Base-by-base conservation (phyloP, 345 rosid genomes). In the Syzygium jambos region DNA sequence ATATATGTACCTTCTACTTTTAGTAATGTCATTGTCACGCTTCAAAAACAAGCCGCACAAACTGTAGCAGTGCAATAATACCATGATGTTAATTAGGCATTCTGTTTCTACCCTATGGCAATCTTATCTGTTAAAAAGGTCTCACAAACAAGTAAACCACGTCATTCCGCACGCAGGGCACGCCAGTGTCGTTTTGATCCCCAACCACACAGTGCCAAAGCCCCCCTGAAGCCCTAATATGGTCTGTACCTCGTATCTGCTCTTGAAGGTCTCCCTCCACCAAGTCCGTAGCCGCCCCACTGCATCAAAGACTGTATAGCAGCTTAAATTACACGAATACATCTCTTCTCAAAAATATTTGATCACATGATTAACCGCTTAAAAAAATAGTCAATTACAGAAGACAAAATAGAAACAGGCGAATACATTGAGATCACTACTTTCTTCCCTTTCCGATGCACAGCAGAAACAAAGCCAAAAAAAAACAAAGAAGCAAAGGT, bases 241-340 rank as follows among this genome's bases (percentile, higher is more conserved):
- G 99, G 99, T 85, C 98, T 89, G 90, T 95, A 96, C 92, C 99
- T 94, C 98, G 97, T 94, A 88, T 96, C 99, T 51, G 94, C 92
- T 90, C 99, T 94, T 63, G 97, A 92, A 83, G 97, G 95, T 90
- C 97, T 94, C 38, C 94, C 92, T 34, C 90, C 88, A 87, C 86
- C 65, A 41, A 88, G 52, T 52, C 90, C 88, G 29, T 84, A 61
- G 56, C 88, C 87, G 21, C 88, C 88, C 88, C 87, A 86, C 86
- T 84, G 86, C 88, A 84, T 59, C 46, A 30, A 34, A 73, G 80
- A 73, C 80, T 34, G 80, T 9, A 73, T 9, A 73, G 80, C 61
- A 1, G 41, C 9, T 61, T 65, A 29, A 52, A 51, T 23, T 23
- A 51, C 57, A 38, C 0, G 2, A 29, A 84, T n/a, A 29, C 61